phyloP scores from a whole-genome alignment of 352 stramenopile species.

The Globisporangium echinulatum region DNA sequence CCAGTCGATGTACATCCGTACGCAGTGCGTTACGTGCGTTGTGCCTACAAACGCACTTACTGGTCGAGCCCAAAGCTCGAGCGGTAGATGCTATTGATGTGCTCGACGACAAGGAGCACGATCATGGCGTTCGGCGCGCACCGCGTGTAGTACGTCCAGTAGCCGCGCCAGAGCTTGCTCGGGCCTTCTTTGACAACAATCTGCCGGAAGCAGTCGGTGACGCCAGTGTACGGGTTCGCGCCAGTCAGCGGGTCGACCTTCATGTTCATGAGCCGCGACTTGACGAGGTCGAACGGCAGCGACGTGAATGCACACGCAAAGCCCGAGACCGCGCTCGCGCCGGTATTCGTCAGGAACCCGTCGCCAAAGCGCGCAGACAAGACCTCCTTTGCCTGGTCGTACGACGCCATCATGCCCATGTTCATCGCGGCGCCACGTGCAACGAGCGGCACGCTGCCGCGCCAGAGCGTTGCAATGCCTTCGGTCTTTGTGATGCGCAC shows the following conservation, averaged over 20 bases:
- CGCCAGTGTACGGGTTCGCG: constrained; percentile 92
- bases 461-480: constrained; percentile 87
- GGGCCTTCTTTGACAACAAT: constrained; percentile 94
- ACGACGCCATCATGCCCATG: constrained; percentile 99
- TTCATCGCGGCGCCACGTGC: constrained; percentile 98
- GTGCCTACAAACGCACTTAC: not conserved
- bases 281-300: constrained; percentile 98
- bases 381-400: constrained; percentile 97
- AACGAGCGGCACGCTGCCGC: constrained; percentile 90
- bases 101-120: constrained; percentile 97
- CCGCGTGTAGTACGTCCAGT: constrained; percentile 97
- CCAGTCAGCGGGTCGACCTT: constrained; percentile 87
- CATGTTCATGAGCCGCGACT: constrained; percentile 98
- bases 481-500: constrained; percentile 85
- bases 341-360: constrained; percentile 89
- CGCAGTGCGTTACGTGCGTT: no score
- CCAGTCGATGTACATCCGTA: no score
- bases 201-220: constrained; percentile 94
- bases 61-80: constrained; percentile 43
- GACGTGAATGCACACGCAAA: constrained; percentile 98
- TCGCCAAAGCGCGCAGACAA: constrained; percentile 61
- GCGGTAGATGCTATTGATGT: constrained; percentile 88
- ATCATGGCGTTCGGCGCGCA: constrained; percentile 99
- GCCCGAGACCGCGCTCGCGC: constrained; percentile 91
- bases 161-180: constrained; percentile 95